Base-by-base conservation (phyloP, 352 stramenopile species). In the Globisporangium carolinianum region DNA sequence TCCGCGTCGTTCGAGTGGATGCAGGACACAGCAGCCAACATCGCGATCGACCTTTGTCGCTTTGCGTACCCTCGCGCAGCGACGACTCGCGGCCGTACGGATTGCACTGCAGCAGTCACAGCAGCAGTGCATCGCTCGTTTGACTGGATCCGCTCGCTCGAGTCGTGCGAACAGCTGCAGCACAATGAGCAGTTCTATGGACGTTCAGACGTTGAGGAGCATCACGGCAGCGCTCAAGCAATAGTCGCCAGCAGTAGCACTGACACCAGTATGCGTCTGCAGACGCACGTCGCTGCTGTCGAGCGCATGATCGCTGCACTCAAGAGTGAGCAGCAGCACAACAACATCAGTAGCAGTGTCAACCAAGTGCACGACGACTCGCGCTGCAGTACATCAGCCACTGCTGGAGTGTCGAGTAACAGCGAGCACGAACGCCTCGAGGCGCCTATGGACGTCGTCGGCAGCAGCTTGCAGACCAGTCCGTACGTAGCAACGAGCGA, bases 21-120 rank as follows among this genome's bases (percentile, higher is more conserved):
- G 17, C 51, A 76, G 18, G 79, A 85, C 47, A 56, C 65, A 2
- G 41, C 71, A 0, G 18, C 47, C 39, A 69, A 80, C 60, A 72
- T 84, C 12, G 73, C 77, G 7, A 61, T 53, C 0, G 75, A 80
- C 18, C 62, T 83, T 8, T 87, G 75, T 53, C 45, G 32, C 45
- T 79, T 85, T 43, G 53, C 68, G 10, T 51, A 58, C 35, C 12
- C 35, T 4, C n/a, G 35, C 0, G n/a, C 3, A 2, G 15, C 45
- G 0, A 4, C 38, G n/a, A n/a, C 24, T 0, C 60, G 51, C 0
- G 18, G 36, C 11, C 32, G 45, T 32, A 18, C 35, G 15, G 32
- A 60, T 2, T 83, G 74, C 8, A 24, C 55, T 38, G 17, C 32
- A n/a, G 51, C 61, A 3, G 52, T 84, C 0, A 58, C 45, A 3